These are phyloP conservation scores for Citrus hindsii DNA, from an alignment of 345 rosid genomes.

Conservation along the genomic window DNA sequence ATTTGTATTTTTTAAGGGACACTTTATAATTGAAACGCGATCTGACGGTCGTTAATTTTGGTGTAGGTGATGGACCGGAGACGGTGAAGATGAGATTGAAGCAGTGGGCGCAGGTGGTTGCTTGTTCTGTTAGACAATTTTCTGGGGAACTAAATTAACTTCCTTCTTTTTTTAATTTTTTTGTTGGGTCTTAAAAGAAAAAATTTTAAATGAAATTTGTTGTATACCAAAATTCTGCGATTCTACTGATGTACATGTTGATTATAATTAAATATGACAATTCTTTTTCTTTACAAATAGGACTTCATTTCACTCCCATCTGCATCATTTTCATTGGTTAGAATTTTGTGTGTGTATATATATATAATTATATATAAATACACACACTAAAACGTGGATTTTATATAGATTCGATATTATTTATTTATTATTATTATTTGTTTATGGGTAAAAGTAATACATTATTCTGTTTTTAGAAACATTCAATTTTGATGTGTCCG, in stretches of 20 bases:
- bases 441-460: too few species aligned
- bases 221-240: neutral
- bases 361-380: too few species aligned
- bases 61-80: constrained; percentile 68
- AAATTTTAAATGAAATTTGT: neutral
- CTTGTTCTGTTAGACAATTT: constrained; percentile 66
- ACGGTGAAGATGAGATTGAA: constrained; percentile 62
- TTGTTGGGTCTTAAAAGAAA: neutral
- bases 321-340: too few species aligned
- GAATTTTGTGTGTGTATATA: too few species aligned
- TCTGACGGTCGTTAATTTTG: neutral
- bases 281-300: neutral
- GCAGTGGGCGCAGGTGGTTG: constrained; percentile 93
- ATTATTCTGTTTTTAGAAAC: too few species aligned
- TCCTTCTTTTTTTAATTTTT: neutral
- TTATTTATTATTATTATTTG: too few species aligned
- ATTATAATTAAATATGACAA: neutral
- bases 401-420: too few species aligned
- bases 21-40: too few species aligned
- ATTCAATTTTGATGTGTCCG: too few species aligned
- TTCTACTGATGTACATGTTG: neutral
- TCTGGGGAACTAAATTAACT: constrained; percentile 40
- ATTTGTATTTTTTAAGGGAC: too few species aligned
- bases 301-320: too few species aligned
- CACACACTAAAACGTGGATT: too few species aligned